Conservation (phyloP, 352 stramenopile genomes). For the Pelagophyceae sp. region DNA sequence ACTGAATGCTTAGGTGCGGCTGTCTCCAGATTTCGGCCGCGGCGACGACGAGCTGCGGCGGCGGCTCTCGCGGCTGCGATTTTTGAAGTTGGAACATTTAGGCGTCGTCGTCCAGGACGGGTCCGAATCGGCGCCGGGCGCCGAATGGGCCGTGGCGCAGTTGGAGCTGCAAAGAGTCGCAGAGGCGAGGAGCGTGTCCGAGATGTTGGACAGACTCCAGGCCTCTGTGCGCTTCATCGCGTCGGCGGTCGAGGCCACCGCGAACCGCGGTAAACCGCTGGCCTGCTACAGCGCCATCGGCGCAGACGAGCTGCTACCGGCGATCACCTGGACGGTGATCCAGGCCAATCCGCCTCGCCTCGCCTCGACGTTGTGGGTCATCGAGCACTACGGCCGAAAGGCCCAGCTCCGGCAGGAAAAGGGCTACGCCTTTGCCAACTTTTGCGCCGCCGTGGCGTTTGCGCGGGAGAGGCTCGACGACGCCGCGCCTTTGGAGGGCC, state of each 20-base stretch:
- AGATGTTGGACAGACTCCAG: neutral
- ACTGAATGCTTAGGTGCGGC: no score
- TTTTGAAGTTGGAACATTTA: slow-evolving; percentile 3
- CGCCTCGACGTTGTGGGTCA: slow-evolving; percentile 9
- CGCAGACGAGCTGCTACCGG: slow-evolving; percentile 11
- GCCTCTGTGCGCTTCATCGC: neutral
- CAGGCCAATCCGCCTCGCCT: neutral
- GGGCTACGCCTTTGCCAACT: slow-evolving; percentile 6
- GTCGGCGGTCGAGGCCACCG: neutral
- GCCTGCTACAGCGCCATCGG: neutral
- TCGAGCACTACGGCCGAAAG: neutral
- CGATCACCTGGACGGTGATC: slow-evolving; percentile 10
- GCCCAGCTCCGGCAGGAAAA: neutral
- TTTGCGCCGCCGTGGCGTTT: neutral
- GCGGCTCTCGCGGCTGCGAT: neutral
- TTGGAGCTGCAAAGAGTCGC: neutral
- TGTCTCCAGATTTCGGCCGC: neutral
- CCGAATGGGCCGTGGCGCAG: slow-evolving; percentile 6
- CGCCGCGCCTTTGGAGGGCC: slow-evolving; percentile 1
- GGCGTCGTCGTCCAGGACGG: neutral
- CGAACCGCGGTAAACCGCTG: neutral
- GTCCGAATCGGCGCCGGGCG: neutral
- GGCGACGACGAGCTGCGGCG: slow-evolving; percentile 9
- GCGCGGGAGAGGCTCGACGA: neutral
- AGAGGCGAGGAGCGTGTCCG: neutral